phyloP scores from a whole-genome alignment of 306 rosid genomes.

The Herpetospermum pedunculosum region DNA sequence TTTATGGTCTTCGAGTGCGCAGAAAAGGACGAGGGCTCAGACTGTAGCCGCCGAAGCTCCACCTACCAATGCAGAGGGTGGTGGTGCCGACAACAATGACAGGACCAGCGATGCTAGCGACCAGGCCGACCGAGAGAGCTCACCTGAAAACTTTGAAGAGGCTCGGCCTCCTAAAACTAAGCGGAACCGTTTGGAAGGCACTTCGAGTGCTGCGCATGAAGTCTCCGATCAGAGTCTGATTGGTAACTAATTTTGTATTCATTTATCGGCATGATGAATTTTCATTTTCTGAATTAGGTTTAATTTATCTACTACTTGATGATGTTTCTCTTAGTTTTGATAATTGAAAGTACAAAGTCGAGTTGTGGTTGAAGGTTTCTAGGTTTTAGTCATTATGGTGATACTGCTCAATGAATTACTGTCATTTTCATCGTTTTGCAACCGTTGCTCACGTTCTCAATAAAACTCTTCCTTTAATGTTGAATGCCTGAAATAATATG shows the following conservation, averaged over 20 bases:
- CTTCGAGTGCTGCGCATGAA: slow-evolving; percentile 24
- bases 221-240: slow-evolving; percentile 38
- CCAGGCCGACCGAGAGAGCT: slow-evolving; percentile 52
- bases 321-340: neutral
- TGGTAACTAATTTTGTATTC: slow-evolving; percentile 25
- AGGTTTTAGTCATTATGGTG: neutral
- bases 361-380: neutral
- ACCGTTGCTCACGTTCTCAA: neutral
- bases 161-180: slow-evolving; percentile 35
- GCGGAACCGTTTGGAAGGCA: slow-evolving; percentile 50
- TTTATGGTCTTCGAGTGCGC: slow-evolving; percentile 24
- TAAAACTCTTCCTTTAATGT: neutral
- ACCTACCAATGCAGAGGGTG: slow-evolving; percentile 17
- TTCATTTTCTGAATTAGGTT: neutral
- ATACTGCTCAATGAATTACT: neutral
- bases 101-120: slow-evolving; percentile 33
- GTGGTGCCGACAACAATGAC: slow-evolving; percentile 25
- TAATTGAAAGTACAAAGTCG: neutral
- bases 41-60: slow-evolving; percentile 20
- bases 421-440: neutral
- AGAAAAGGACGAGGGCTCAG: slow-evolving; percentile 65
- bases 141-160: slow-evolving; percentile 61
- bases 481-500: neutral
- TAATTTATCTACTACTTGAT: neutral
- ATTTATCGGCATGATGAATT: neutral